Evolutionary conservation across 2,329 filamentous ascomycete genomes (phyloP), one percentile per base, ranked within the genome.

Genomic region (Rhynchosporium agropyri): DNA sequence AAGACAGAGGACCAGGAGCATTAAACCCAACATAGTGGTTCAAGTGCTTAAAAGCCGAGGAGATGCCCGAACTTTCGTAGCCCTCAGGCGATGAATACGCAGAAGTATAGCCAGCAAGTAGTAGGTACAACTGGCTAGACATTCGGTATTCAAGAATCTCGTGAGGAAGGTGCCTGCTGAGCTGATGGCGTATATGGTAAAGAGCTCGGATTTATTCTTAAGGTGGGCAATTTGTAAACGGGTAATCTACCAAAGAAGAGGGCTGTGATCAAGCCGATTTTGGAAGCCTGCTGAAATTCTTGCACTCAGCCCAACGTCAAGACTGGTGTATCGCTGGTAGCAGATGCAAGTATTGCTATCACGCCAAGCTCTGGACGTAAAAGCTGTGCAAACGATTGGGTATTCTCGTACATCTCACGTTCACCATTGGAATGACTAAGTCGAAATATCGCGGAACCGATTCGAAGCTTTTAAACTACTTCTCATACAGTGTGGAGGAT

Each of bases 251-350:
- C 82, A 51, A 87, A 86, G 74, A 82, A 90, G 38, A 82, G 91
- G 13, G 84, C 82, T 64, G 89, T 89, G 29, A 90, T 95, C 58
- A 84, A 85, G 61, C 83, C 90, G 63, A 92, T 94, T 66, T 78
- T 96, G 15, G 79, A 88, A 31, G 91, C 91, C 0, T 94, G 89
- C 71, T 96, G 92, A 92, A 81, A 86, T 67, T 91, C 90, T 0
- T 96, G 91, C 72, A 88, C 90, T 68, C 89, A 95, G 74, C 72
- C 76, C 1, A 69, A 71, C 58, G 58, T 60, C 4, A 40, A 45
- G 28, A 45, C 49, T 9, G 29, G 38, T 13, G 13, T 10, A 3
- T 62, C 62, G 26, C 68, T 71, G 48, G 67, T 71, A 36, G 70
- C 70, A n/a, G 70, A 71, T 46, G 62, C 66, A 15, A 69, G 71